Percentiles rank a stretch among this genome's conserved stretches.
Conservation (phyloP, 1,139 yeast species). For the Diutina pseudorugosa region DNA sequence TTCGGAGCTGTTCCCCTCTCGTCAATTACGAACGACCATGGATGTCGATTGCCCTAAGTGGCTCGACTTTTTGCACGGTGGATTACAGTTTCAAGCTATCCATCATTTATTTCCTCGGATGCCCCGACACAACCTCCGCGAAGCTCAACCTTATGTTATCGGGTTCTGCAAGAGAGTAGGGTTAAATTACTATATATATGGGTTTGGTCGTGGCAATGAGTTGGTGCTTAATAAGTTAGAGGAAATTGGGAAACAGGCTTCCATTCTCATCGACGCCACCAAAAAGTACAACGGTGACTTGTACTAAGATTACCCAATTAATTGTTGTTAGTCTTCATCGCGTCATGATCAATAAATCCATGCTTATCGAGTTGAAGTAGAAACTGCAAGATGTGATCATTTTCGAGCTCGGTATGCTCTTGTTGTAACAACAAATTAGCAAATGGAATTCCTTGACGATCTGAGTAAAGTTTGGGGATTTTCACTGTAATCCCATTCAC, state of each 20-base stretch:
- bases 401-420: not conserved
- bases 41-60: conserved; percentile 91
- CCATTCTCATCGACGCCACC: not conserved
- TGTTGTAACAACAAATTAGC: not conserved
- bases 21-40: conserved; percentile 86
- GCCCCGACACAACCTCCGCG: conserved; percentile 78
- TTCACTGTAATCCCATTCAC: not conserved
- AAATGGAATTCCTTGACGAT: not conserved
- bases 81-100: conserved; percentile 82
- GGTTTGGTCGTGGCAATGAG: conserved; percentile 68
- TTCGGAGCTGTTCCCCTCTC: conserved; percentile 68
- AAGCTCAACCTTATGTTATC: conserved; percentile 59
- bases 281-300: not conserved
- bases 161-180: conserved; percentile 73
- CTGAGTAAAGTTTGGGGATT: not conserved
- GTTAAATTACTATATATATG: conserved; percentile 70
- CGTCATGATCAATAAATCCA: not conserved
- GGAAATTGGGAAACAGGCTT: conserved; percentile 57
- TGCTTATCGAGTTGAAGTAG: not conserved
- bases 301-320: not conserved
- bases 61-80: conserved; percentile 88
- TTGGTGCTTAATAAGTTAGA: conserved; percentile 57
- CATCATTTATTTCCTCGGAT: conserved; percentile 85
- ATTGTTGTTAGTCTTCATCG: not conserved
- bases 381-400: not conserved